Percentiles rank a stretch among this genome's conserved stretches.
These are phyloP conservation scores for Aspergillus caelatus DNA, from an alignment of 2,329 filamentous ascomycete species.

Conservation along the genomic window DNA sequence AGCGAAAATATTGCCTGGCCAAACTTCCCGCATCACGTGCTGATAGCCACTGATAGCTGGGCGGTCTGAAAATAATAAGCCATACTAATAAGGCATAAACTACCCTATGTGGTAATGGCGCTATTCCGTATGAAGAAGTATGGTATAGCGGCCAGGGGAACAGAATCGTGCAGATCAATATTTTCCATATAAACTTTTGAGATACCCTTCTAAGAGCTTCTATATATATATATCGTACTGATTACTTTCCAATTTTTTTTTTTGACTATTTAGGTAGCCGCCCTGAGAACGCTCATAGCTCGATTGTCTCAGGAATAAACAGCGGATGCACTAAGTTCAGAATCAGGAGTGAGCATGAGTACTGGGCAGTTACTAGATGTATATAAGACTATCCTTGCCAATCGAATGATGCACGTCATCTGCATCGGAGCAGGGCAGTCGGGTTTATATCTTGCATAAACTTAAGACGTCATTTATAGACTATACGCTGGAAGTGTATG, in stretches of 20 bases:
- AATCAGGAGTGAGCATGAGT: neutral
- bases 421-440: conserved; percentile 13
- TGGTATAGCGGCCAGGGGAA: neutral
- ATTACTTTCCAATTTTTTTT: neutral
- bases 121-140: neutral
- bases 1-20: conserved; percentile 10
- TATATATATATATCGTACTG: neutral
- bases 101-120: neutral
- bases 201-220: neutral
- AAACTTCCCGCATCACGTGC: conserved; percentile 5
- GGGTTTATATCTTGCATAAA: conserved; percentile 6
- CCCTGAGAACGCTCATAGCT: neutral
- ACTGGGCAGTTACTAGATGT: neutral
- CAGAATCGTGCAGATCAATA: neutral
- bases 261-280: neutral
- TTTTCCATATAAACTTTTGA: neutral
- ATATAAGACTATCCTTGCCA: conserved; percentile 6
- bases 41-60: conserved; percentile 8
- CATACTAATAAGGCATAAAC: neutral
- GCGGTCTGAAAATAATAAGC: neutral
- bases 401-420: conserved; percentile 13
- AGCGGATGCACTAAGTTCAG: neutral
- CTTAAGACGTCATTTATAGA: conserved; percentile 7
- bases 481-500: conserved; percentile 8
- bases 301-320: neutral